A percentile compares a stretch with the other conserved stretches of the same genome.
phyloP scores from a whole-genome alignment of 805 yeast species.

The Cephaloascus albidus region DNA sequence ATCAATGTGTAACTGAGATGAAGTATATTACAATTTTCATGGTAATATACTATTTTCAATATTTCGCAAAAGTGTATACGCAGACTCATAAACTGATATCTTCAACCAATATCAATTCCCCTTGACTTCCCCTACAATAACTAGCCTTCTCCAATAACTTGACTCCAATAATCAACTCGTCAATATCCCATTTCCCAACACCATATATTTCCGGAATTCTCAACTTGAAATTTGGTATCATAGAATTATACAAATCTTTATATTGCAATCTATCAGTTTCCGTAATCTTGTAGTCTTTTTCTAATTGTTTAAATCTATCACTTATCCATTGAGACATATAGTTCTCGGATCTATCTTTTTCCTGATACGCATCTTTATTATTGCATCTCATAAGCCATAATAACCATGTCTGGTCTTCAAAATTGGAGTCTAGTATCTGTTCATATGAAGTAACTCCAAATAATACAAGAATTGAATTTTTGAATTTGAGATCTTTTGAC shows the following conservation, averaged over 20 bases:
- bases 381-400: slow-evolving; percentile 55
- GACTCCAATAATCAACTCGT: slow-evolving; percentile 40
- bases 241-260: slow-evolving; percentile 40
- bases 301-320: slow-evolving; percentile 24
- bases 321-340: slow-evolving; percentile 44
- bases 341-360: slow-evolving; percentile 18
- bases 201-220: slow-evolving; percentile 51
- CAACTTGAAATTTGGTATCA: slow-evolving; percentile 37
- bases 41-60: too few species aligned
- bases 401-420: slow-evolving; percentile 49
- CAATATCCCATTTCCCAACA: slow-evolving; percentile 38
- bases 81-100: neutral
- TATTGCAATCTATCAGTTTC: slow-evolving; percentile 48
- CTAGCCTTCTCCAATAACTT: slow-evolving; percentile 41
- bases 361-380: slow-evolving; percentile 27
- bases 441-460: slow-evolving; percentile 51
- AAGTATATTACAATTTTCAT: too few species aligned
- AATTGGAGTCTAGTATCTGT: slow-evolving; percentile 34
- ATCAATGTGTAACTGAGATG: too few species aligned
- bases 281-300: slow-evolving; percentile 27
- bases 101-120: slow-evolving; percentile 29
- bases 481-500: slow-evolving; percentile 44
- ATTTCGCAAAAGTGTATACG: too few species aligned
- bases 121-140: slow-evolving; percentile 34
- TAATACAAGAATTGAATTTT: slow-evolving; percentile 42